phyloP scores from a whole-genome alignment of 495 filamentous ascomycete genomes.

The Penicillium taxi region DNA sequence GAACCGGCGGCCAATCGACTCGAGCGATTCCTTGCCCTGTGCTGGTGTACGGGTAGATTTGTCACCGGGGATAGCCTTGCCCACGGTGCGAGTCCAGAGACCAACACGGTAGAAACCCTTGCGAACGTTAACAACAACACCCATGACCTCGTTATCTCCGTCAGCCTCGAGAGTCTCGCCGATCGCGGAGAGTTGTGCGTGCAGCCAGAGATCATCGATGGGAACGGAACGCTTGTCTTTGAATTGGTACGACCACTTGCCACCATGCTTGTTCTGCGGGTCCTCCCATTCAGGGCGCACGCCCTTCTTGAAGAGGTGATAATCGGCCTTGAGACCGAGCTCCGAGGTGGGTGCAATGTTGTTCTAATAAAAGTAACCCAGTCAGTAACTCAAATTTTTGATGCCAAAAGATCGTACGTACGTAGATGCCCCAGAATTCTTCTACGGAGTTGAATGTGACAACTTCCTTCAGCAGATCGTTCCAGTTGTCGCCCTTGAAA shows the following conservation, averaged over 20 bases:
- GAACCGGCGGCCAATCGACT: constrained; percentile 78
- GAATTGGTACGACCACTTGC: constrained; percentile 97
- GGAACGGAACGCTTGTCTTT: constrained; percentile 84
- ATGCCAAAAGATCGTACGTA: constrained; percentile 41
- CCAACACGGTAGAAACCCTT: constrained; percentile 97
- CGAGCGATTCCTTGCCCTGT: constrained; percentile 74
- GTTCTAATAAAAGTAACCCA: constrained; percentile 52
- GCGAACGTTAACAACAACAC: constrained; percentile 96
- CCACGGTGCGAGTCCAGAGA: constrained; percentile 84
- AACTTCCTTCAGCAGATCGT: constrained; percentile 93
- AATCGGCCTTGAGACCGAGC: constrained; percentile 93
- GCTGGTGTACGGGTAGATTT: constrained; percentile 64
- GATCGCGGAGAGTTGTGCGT: constrained; percentile 92
- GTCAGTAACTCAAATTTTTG: not conserved
- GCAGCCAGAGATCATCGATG: constrained; percentile 94
- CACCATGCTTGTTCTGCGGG: constrained; percentile 94
- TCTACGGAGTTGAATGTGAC: constrained; percentile 98
- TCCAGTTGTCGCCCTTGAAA: constrained; percentile 92
- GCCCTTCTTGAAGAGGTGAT: constrained; percentile 97
- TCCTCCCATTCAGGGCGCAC: constrained; percentile 99
- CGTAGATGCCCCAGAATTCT: constrained; percentile 99
- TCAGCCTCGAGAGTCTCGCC: constrained; percentile 96
- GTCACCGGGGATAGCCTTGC: constrained; percentile 68
- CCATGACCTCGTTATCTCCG: constrained; percentile 91
- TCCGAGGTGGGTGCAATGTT: constrained; percentile 96